Evolutionary conservation across 148 eudicot genomes (phyloP), one percentile per base, ranked within the genome.

Genomic region (Agrostemma githago): DNA sequence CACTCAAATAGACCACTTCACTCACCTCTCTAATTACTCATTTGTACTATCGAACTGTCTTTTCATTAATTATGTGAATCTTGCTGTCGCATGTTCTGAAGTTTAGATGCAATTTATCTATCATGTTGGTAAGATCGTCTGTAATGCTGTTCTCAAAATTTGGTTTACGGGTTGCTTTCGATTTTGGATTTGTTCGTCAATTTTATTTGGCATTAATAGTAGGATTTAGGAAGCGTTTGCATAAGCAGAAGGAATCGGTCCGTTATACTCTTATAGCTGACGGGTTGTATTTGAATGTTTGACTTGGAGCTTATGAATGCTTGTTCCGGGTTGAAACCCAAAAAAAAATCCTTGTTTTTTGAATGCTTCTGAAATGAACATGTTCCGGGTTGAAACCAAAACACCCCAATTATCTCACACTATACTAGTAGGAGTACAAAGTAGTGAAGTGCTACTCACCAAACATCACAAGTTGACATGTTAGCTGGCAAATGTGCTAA

Each of bases 401-500:
- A 16, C 56, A 59, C 26, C 0, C 26, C 62, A 59, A 59, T 5
- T 1, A 15, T 59, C 34, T 59, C 62, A 59, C 5, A 59, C 62
- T 19, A 59, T 3, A 17, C 6, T n/a, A 59, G 21, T 6, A 59
- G 20, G 34, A 26, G 34, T 26, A 26, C 34, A 26, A 26, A 26
- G 34, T 26, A 26, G 34, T 26, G 34, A 21, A 59, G 26, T 59
- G 5, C 62, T 59, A 59, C 62, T 16, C n/a, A 59, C 21, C 62
- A 59, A 59, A 15, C 62, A 17, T 8, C 62, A 59, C 26, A 59
- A 59, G 34, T 59, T 17, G 17, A 21, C 26, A 59, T 59, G n/a
- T 59, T 59, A 59, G 26, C 62, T 59, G 62, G 62, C 62, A 59
- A 59, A 17, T 59, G 26, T 21, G 62, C 62, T 59, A 59, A 59